These are phyloP conservation scores for Graphium sp. DNA, from an alignment of 2,329 filamentous ascomycete genomes.

Conservation along the genomic window DNA sequence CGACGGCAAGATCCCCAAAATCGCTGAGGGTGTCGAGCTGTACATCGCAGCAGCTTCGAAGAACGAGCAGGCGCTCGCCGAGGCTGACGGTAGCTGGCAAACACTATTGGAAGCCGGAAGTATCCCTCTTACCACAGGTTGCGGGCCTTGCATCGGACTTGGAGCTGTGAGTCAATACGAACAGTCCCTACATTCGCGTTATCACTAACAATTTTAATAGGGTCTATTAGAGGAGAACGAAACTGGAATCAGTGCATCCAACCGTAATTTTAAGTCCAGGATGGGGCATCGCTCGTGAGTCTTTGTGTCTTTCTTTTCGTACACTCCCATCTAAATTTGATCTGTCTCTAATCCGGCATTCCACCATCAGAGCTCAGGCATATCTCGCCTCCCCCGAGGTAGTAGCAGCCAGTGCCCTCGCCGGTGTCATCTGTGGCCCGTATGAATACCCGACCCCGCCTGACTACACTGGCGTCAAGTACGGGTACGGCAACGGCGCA, in stretches of 20 bases:
- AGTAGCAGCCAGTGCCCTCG: conserved; percentile 74
- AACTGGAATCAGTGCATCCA: conserved; percentile 67
- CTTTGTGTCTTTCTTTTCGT: not conserved
- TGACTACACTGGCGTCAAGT: conserved; percentile 46
- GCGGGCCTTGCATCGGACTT: conserved; percentile 75
- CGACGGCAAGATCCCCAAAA: conserved; percentile 45
- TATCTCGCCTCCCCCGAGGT: conserved; percentile 84
- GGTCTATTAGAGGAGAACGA: conserved; percentile 75
- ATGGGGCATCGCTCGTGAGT: conserved; percentile 48
- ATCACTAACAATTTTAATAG: not conserved
- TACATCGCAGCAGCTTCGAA: conserved; percentile 81
- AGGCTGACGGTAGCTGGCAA: conserved; percentile 77
- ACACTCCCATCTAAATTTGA: not conserved
- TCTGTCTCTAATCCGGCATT: too few species aligned
- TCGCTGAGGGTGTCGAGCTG: conserved; percentile 62
- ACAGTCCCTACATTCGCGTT: not conserved
- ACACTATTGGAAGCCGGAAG: conserved; percentile 67
- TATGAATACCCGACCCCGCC: conserved; percentile 63
- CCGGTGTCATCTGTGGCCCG: conserved; percentile 56
- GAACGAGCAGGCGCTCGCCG: conserved; percentile 59
- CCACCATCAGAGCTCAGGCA: conserved; percentile 60
- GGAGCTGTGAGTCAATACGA: too few species aligned
- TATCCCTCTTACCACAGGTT: conserved; percentile 51
- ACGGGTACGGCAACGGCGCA: conserved; percentile 58
- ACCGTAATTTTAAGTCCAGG: conserved; percentile 82